Percentiles rank a stretch among this genome's conserved stretches.
These are phyloP conservation scores for Capsicum chinense DNA, from an alignment of 257 asterid species.

Conservation along the genomic window DNA sequence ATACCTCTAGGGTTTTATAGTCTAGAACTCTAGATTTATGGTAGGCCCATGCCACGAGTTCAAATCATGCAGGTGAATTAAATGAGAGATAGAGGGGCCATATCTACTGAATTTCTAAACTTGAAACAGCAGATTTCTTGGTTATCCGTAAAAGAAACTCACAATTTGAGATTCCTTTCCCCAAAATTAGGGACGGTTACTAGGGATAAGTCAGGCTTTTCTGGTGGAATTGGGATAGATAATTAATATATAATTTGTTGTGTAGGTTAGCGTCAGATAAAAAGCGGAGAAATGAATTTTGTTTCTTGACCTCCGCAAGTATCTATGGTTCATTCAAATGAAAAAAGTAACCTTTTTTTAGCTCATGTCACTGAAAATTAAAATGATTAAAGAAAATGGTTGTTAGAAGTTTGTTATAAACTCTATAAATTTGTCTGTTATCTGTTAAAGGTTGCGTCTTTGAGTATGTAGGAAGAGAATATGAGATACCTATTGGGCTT, in stretches of 20 bases:
- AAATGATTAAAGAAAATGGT: background rate
- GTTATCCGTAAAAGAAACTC: background rate
- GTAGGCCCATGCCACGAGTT: background rate
- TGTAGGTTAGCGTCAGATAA: background rate
- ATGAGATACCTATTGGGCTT: background rate
- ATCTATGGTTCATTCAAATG: too few species aligned
- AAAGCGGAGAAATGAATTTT: background rate
- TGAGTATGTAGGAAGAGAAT: background rate
- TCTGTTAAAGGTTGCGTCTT: background rate
- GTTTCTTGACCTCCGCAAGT: background rate
- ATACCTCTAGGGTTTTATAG: background rate
- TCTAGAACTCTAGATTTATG: background rate
- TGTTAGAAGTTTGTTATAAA: background rate
- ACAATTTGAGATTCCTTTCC: background rate
- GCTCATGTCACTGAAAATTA: background rate
- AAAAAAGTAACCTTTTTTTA: too few species aligned
- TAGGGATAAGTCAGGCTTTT: conserved; percentile 13
- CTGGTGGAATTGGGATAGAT: background rate
- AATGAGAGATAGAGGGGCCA: background rate
- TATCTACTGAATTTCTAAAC: too few species aligned
- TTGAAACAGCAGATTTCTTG: background rate
- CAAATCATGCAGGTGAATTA: background rate
- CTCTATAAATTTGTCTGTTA: background rate
- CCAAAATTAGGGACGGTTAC: background rate
- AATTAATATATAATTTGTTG: background rate